A percentile compares a stretch with the other conserved stretches of the same genome.
phyloP scores from a whole-genome alignment of 148 eudicot species.

The Bassia scoparia region DNA sequence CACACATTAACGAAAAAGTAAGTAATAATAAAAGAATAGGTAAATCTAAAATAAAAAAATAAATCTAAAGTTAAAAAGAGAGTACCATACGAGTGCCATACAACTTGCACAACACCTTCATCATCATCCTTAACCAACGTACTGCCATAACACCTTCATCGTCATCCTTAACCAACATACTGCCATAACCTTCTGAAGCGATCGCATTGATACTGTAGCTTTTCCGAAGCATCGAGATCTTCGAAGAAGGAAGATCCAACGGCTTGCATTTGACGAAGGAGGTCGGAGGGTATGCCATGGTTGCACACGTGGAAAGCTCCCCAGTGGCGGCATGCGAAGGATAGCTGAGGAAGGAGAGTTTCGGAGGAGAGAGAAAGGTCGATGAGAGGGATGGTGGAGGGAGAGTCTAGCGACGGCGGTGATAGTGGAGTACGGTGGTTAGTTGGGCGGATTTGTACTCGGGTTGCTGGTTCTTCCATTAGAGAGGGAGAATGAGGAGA shows the following conservation, averaged over 20 bases:
- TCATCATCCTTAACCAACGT: constrained; percentile 61
- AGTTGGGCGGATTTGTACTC: constrained; percentile 50
- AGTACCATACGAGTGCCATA: no score
- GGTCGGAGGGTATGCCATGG: constrained; percentile 54
- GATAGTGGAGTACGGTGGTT: constrained; percentile 10
- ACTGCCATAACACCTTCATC: no score
- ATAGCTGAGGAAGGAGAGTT: constrained; percentile 25
- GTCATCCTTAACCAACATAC: no score
- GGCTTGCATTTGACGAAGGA: constrained; percentile 50
- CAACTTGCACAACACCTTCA: no score
- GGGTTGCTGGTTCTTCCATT: constrained; percentile 25
- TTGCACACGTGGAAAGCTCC: constrained; percentile 72
- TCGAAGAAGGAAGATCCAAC: constrained; percentile 60
- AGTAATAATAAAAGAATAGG: no score
- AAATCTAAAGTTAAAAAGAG: no score
- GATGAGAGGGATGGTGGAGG: constrained; percentile 43
- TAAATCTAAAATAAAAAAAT: no score
- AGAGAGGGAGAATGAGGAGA: no score
- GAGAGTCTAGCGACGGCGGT: neutral
- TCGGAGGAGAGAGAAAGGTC: constrained; percentile 38
- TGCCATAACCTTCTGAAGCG: constrained; percentile 87
- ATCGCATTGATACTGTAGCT: constrained; percentile 52
- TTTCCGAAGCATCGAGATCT: constrained; percentile 41
- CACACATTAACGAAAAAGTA: no score
- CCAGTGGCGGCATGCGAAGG: constrained; percentile 63